Evolutionary conservation across 257 asterid species (phyloP), one percentile per base, ranked within the genome.

Genomic region (Scutellaria barbata): DNA sequence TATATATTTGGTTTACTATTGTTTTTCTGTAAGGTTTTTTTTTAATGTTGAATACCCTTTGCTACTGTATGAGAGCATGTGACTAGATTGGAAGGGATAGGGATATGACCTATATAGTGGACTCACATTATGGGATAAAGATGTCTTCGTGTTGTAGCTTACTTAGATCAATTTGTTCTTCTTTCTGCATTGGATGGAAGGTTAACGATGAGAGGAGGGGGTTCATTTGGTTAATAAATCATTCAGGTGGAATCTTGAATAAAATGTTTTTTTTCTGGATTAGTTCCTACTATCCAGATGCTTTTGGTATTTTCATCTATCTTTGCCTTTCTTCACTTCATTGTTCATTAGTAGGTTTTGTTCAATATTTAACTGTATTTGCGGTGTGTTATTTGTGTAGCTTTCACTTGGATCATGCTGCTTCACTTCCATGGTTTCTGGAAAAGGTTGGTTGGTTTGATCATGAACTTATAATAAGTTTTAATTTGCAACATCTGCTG

Each of bases 321-420:
- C 46, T 39, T 10, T 17, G 10, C 61, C 9, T n/a, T 39, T 41
- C 11, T n/a, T 33, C 17, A 41, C 6, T 75, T 59, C 10, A 63
- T 56, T 66, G 42, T 69, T 62, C 47, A 47, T 62, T 51, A 42
- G 10, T 51, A 55, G 61, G 58, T 50, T 52, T 64, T 16, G 25
- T 33, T 68, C 16, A 14, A 43, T 50, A 50, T 37, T 77, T 73
- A 22, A 59, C 10, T 46, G 43, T 33, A 41, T 66, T 72, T 73
- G 16, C 74, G 66, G 52, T 58, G 46, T 61, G 58, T 73, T 68
- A 50, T 30, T 37, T 63, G 51, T 79, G 84, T 90, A 95, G 99
- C 84, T 95, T 92, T 87, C 99, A 95, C 88, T 86, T 95, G 89
- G 99, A 95, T 82, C 99, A 95, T 89, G 97, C 99, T 68, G 99